Base-by-base conservation (phyloP, 2,329 filamentous ascomycete species). In the Grosmannia serpens region DNA sequence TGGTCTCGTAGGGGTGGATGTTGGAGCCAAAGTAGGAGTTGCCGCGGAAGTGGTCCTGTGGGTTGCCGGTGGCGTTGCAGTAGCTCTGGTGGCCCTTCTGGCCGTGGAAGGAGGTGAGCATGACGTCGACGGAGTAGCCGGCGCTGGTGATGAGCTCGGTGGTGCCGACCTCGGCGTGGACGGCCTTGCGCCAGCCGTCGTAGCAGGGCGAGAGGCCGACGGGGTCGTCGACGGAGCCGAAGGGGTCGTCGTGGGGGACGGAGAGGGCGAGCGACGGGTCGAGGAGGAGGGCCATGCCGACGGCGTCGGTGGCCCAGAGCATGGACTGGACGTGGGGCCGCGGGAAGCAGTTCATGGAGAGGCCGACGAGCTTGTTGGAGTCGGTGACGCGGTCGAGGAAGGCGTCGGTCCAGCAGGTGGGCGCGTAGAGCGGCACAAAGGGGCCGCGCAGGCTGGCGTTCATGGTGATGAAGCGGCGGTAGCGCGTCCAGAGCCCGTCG, bases 1-100 rank as follows among this genome's bases (percentile, higher is more conserved):
- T 57, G 1, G 68, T 70, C 66, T 73, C 71, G 62, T 72, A 73
- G 1, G 71, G 70, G 51, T 73, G 70, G 9, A 71, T 57, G 55
- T 66, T 70, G 57, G 63, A 65, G 38, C 69, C 70, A 58, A 68
- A 70, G 62, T 73, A 71, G 38, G 60, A 62, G 11, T 64, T 60
- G 35, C 68, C 58, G 54, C 59, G 67, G 13, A 69, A 58, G 49
- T 53, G 31, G 54, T 60, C 46, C 22, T 55, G 24, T 20, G 15
- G 9, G 67, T 55, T 22, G 20, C 47, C 24, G 50, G 70, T 70
- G 9, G 63, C 26, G 22, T 68, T 51, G 55, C 70, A 70, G 11
- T 63, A 62, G 3, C 38, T 17, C 17, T n/a, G 24, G 9, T 33
- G 44, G 9, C 49, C 24, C 2, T 41, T 35, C 11, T 56, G 35